Base-by-base conservation (phyloP, 2,329 filamentous ascomycete species). In the Aspergillus pseudonomiae region DNA sequence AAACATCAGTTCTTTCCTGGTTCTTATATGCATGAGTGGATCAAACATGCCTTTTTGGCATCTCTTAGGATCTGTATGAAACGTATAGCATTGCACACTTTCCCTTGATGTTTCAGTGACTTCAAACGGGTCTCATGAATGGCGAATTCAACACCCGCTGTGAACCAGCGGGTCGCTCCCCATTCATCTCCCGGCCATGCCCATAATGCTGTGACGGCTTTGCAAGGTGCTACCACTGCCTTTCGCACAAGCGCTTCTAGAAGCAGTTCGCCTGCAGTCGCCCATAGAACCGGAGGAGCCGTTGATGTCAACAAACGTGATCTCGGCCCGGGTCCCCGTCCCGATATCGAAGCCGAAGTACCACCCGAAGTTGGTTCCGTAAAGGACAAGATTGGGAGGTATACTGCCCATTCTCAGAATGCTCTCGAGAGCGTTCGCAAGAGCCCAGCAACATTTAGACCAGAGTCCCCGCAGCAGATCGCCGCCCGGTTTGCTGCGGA, bases 181-280 rank as follows among this genome's bases (percentile, higher is more conserved):
- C 63, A 63, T 65, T 61, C 64, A 59, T 65, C 64, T 65, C 69
- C 65, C 66, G 69, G 69, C 59, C 67, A 74, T 67, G 69, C 63
- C 62, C 66, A 60, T 43, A 65, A 57, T 36, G 54, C 61, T 4
- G 54, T 70, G 21, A 62, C 70, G 46, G 77, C 78, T 43, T 64
- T 78, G 43, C 75, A 74, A 63, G 78, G 77, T 66, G 78, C 78
- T 59, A 73, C 74, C 32, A 68, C 74, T 26, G 78, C 77, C 32
- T 80, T 79, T 61, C 70, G 66, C 65, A 67, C 69, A 58, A 65
- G 61, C 34, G 63, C 70, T 41, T 67, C 68, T 34, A 72, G 68
- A 65, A 58, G 59, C 28, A 50, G 60, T 2, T 62, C 67, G 11
- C 64, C 65, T 32, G 61, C 65, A 57, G 63, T 67, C 56, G 69